Conservation (phyloP, 352 stramenopile species). For the Phytophthora uliginosa region DNA sequence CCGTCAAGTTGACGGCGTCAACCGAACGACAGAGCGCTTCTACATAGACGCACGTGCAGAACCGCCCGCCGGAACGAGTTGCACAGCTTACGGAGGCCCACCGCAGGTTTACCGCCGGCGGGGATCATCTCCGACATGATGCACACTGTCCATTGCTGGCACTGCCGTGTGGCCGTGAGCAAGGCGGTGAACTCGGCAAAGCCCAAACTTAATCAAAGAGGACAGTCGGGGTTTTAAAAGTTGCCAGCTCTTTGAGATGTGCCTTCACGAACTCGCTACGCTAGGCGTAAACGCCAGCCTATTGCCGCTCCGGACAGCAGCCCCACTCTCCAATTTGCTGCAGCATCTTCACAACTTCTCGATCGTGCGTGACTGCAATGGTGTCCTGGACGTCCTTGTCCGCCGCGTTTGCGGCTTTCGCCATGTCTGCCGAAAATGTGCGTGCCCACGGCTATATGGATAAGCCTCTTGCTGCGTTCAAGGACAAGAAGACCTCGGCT, state of each 20-base stretch:
- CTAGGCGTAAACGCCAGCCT: conserved; percentile 4
- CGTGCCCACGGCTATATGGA: conserved; percentile 35
- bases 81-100: neutral
- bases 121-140: neutral
- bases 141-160: neutral
- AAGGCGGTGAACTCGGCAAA: neutral
- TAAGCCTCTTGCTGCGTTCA: conserved; percentile 33
- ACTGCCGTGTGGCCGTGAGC: conserved; percentile 2
- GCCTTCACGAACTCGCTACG: neutral
- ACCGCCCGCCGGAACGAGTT: conserved; percentile 13
- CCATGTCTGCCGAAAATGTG: conserved; percentile 15
- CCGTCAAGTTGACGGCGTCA: too few relatives aligned
- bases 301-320: neutral
- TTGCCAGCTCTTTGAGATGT: conserved; percentile 25
- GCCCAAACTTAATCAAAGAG: neutral
- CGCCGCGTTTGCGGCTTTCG: conserved; percentile 2
- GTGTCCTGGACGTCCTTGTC: conserved; percentile 21
- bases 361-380: conserved; percentile 5
- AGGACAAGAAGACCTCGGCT: conserved; percentile 4
- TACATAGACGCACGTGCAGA: conserved; percentile 22
- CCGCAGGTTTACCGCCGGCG: too few relatives aligned
- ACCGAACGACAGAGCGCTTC: conserved; percentile 23
- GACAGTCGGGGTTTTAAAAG: neutral
- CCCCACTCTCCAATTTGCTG: conserved; percentile 21
- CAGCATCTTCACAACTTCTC: neutral